A percentile compares a stretch with the other conserved stretches of the same genome.
phyloP scores from a whole-genome alignment of 768 basidiomycete genomes.

The Clitopilus passeckerianus region DNA sequence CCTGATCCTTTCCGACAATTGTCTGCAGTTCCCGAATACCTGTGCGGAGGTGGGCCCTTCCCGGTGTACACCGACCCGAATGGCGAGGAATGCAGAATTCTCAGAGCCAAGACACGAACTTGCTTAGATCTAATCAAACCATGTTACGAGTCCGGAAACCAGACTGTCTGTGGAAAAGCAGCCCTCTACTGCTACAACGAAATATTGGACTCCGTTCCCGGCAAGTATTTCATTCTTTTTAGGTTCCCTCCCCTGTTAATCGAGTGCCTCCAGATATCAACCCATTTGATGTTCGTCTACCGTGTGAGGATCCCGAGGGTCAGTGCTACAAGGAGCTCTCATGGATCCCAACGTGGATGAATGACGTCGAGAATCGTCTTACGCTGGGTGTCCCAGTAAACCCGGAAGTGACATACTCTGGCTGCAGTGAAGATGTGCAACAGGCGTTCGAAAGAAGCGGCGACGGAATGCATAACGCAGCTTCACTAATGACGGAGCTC shows the following conservation, averaged over 20 bases:
- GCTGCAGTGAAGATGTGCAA: constrained; percentile 32
- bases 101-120: constrained; percentile 31
- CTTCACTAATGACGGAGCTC: constrained; percentile 41
- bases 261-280: constrained; percentile 23
- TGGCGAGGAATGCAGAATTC: constrained; percentile 33
- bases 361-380: constrained; percentile 30
- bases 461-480: constrained; percentile 18
- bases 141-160: not conserved
- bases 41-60: constrained; percentile 28
- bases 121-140: not conserved
- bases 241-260: too few relatives aligned
- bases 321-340: constrained; percentile 35
- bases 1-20: constrained; percentile 42
- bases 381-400: constrained; percentile 39
- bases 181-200: not conserved
- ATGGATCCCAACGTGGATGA: constrained; percentile 50
- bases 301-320: constrained; percentile 38
- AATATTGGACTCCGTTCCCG: not conserved
- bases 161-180: not conserved
- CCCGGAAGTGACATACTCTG: constrained; percentile 3
- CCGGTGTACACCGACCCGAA: constrained; percentile 34
- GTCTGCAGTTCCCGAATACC: constrained; percentile 37
- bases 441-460: constrained; percentile 45
- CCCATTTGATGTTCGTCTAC: constrained; percentile 45
- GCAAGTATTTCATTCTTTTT: not conserved